A percentile compares a stretch with the other conserved stretches of the same genome.
phyloP scores from a whole-genome alignment of 495 filamentous ascomycete genomes.

The Haplographium delicatum region DNA sequence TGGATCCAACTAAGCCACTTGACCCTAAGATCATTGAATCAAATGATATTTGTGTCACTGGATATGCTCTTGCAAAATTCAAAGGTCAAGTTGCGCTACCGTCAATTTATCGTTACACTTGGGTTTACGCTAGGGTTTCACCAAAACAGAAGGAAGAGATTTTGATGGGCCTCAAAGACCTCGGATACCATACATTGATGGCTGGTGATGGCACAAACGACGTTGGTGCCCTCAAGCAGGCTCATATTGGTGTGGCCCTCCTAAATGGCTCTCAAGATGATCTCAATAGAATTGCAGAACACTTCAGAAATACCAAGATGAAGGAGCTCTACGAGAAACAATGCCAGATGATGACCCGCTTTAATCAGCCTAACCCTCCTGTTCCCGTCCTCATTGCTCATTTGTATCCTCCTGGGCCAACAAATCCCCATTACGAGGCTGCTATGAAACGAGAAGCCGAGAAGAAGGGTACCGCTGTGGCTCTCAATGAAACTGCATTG shows the following conservation, averaged over 20 bases:
- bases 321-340: conserved; percentile 99
- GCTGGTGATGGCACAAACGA: conserved; percentile 98
- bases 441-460: conserved; percentile 78
- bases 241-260: conserved; percentile 92
- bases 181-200: conserved; percentile 97
- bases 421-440: conserved; percentile 93
- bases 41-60: conserved; percentile 95
- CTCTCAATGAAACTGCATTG: conserved; percentile 30
- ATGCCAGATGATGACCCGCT: conserved; percentile 78
- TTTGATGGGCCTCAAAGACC: conserved; percentile 88
- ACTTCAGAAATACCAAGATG: conserved; percentile 91
- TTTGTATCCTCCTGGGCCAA: conserved; percentile 84
- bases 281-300: conserved; percentile 83
- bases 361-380: conserved; percentile 86
- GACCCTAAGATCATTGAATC: conserved; percentile 74
- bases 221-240: conserved; percentile 96
- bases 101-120: conserved; percentile 77
- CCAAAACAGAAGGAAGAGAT: conserved; percentile 99
- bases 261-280: conserved; percentile 93
- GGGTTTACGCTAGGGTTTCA: conserved; percentile 97
- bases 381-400: conserved; percentile 89
- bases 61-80: conserved; percentile 88
- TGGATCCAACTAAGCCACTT: conserved; percentile 76
- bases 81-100: conserved; percentile 69
- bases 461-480: conserved; percentile 56